Percentiles rank a stretch among this genome's conserved stretches.
Conservation (phyloP, 2,329 filamentous ascomycete genomes). For the Trichothecium sympodiale region DNA sequence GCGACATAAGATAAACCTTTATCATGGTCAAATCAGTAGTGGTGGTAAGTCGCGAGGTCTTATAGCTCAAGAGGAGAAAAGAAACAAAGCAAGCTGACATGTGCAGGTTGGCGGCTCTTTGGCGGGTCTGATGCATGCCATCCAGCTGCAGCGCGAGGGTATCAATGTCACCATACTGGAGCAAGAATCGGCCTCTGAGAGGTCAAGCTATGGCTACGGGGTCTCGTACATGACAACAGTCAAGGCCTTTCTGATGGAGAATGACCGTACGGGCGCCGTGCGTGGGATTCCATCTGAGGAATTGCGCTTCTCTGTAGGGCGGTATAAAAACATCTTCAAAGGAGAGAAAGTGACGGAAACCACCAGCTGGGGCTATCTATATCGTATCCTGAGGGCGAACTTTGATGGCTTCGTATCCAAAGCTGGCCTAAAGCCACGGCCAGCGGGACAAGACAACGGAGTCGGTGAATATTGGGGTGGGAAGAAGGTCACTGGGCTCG, state of each 20-base stretch:
- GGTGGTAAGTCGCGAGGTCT: too few species aligned
- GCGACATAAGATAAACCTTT: too few species aligned
- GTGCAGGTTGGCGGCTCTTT: constrained; percentile 4
- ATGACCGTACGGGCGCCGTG: background rate
- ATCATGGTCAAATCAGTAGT: too few species aligned
- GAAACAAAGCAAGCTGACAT: too few species aligned
- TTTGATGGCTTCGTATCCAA: background rate
- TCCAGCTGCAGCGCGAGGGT: constrained; percentile 2
- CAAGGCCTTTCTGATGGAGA: background rate
- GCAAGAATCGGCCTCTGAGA: background rate
- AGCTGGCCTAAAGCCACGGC: background rate
- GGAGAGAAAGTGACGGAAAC: background rate
- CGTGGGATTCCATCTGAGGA: too few species aligned
- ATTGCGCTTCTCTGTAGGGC: too few species aligned
- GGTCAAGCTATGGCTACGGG: constrained; percentile 4
- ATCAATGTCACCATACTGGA: constrained; percentile 3
- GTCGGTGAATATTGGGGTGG: background rate
- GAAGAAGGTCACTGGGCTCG: background rate
- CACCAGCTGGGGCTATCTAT: background rate
- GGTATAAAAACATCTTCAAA: background rate
- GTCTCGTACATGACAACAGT: background rate
- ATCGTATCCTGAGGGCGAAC: too few species aligned
- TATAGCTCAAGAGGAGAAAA: too few species aligned
- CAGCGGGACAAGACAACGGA: too few species aligned
- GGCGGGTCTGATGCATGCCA: constrained; percentile 3